phyloP scores from a whole-genome alignment of 495 filamentous ascomycete species.

The Clavariopsis aquatica region DNA sequence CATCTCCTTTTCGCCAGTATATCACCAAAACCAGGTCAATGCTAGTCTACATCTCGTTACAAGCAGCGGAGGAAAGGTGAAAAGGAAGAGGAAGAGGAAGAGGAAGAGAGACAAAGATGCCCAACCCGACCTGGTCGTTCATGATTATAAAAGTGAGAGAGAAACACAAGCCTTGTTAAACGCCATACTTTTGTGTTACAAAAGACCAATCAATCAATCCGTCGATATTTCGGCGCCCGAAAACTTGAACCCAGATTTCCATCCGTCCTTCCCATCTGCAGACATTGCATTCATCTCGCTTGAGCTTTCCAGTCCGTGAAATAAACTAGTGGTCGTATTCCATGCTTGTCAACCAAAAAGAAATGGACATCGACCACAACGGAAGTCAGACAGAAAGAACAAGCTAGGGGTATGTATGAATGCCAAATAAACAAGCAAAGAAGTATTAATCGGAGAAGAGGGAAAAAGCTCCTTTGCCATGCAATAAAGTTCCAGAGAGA shows the following conservation, averaged over 20 bases:
- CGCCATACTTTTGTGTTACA: conserved; percentile 16
- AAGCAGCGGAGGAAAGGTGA: neutral
- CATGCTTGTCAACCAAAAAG: conserved; percentile 1
- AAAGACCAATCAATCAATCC: neutral
- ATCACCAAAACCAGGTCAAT: neutral
- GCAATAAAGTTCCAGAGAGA: conserved; percentile 30
- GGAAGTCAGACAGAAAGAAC: neutral
- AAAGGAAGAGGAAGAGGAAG: neutral
- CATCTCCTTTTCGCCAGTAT: neutral
- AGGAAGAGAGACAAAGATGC: neutral
- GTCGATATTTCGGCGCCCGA: neutral
- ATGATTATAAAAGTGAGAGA: neutral
- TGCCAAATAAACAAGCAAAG: conserved; percentile 5
- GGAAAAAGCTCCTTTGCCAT: conserved; percentile 26
- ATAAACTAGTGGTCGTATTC: neutral
- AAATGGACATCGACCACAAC: neutral
- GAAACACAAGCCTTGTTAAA: neutral
- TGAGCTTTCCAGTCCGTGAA: neutral
- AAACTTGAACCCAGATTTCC: neutral
- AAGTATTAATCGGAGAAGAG: conserved; percentile 20
- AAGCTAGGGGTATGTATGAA: neutral
- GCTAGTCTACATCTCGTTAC: neutral
- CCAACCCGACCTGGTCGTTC: neutral
- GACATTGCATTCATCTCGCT: neutral
- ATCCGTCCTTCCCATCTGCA: neutral